phyloP scores from a whole-genome alignment of 2,329 filamentous ascomycete species.

The Mariannaea elegans region DNA sequence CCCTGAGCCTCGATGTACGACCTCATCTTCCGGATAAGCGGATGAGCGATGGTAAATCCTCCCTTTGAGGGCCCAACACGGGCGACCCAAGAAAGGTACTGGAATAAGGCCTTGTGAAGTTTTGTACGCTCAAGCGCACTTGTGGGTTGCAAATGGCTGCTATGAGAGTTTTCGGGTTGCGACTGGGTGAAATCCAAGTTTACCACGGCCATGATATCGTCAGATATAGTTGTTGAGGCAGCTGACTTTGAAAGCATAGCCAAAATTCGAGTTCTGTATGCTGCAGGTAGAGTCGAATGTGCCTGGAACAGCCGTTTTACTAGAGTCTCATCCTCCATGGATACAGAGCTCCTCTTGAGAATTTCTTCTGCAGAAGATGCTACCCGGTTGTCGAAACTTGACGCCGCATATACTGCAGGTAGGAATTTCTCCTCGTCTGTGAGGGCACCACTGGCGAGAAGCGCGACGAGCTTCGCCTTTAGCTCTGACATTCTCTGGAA shows the following conservation, averaged over 20 bases:
- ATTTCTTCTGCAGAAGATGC: slow-evolving; percentile 89
- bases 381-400: slow-evolving; percentile 82
- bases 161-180: slow-evolving; percentile 7
- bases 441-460: slow-evolving; percentile 88
- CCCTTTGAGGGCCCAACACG: slow-evolving; percentile 69
- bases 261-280: slow-evolving; percentile 81
- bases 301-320: slow-evolving; percentile 75
- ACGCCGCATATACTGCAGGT: slow-evolving; percentile 83
- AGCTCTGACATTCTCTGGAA: slow-evolving; percentile 51
- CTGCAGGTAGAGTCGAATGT: slow-evolving; percentile 76
- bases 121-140: slow-evolving; percentile 79
- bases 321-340: slow-evolving; percentile 73
- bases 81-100: slow-evolving; percentile 87
- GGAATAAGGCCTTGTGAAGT: slow-evolving; percentile 82
- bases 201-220: slow-evolving; percentile 75
- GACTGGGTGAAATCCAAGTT: slow-evolving; percentile 66
- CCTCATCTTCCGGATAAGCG: slow-evolving; percentile 73
- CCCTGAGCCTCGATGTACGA: slow-evolving; percentile 82
- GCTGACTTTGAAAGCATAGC: slow-evolving; percentile 79
- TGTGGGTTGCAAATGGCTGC: slow-evolving; percentile 45
- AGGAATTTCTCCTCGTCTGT: slow-evolving; percentile 84
- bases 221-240: slow-evolving; percentile 73
- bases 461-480: slow-evolving; percentile 68
- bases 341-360: slow-evolving; percentile 79
- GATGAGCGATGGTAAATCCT: slow-evolving; percentile 72